Base-by-base conservation (phyloP, 2,329 filamentous ascomycete species). In the Clonostachys sp. region DNA sequence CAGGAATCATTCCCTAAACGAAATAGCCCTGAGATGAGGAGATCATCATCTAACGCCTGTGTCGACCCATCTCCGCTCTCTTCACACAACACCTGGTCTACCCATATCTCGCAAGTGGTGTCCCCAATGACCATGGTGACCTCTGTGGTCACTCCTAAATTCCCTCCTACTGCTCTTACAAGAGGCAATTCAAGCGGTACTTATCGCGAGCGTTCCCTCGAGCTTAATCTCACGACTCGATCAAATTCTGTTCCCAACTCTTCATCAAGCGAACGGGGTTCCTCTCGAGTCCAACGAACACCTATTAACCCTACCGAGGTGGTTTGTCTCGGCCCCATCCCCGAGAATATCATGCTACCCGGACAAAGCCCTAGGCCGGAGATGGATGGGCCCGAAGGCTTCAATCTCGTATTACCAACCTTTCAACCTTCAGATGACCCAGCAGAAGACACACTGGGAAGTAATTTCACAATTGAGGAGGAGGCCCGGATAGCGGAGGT, bases 401-500 rank as follows among this genome's bases (percentile, higher is more conserved):
- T 9, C 18, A 18, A 34, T 41, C 33, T 35, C 24, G 38, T 47
- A 36, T 40, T 35, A 46, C 38, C 33, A 44, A n/a, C 20, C 34
- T 20, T 40, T 44, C 38, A 50, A 53, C 18, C 42, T 47, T 8
- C 63, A 61, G 6, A 63, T 12, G 30, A 17, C 35, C 34, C 34
- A 12, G 33, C 17, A 16, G 36, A 35, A 14, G 33, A 73, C 48
- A 81, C 76, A 3, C 58, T 81, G 8, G 77, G 78, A 17, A 81
- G 78, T 57, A 79, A 81, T 48, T 82, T 71, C 53, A 82, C 78
- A 0, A 71, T 78, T 10, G 73, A 81, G 20, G 75, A 82, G 51
- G 73, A 75, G 63, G 40, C 60, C 64, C 14, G 17, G 35, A 16
- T 49, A 50, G 24, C 17, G 46, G 52, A 18, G 43, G 49, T 20